A percentile compares a stretch with the other conserved stretches of the same genome.
Evolutionary conservation across 306 rosid genomes (phyloP).

Genomic region (Pterocarpus santalinus): DNA sequence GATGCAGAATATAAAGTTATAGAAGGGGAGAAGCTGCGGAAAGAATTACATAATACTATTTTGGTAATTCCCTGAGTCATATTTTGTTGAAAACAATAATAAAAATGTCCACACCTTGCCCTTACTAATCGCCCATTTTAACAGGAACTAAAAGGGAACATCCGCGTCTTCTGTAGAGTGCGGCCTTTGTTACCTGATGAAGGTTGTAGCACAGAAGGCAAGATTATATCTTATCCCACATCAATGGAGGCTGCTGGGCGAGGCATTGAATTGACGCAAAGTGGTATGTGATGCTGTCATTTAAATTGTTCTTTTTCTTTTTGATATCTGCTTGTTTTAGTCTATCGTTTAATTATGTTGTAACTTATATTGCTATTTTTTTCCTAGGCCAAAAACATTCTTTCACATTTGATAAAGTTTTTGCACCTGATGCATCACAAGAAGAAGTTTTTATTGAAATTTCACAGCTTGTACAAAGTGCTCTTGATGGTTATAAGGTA

Average conservation of each 20-base stretch:
- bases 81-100: conserved; percentile 13
- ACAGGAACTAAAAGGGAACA: conserved; percentile 97
- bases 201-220: conserved; percentile 65
- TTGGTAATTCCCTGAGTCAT: conserved; percentile 65
- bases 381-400: conserved; percentile 86
- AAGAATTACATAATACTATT: conserved; percentile 89
- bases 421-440: conserved; percentile 81
- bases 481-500: conserved; percentile 99
- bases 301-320: conserved; percentile 5
- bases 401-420: conserved; percentile 91
- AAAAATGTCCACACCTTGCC: conserved; percentile 3
- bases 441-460: conserved; percentile 89
- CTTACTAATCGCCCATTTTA: conserved; percentile 41
- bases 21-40: conserved; percentile 90
- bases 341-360: conserved; percentile 24
- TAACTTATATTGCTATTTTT: conserved; percentile 38
- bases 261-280: conserved; percentile 79
- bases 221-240: conserved; percentile 79
- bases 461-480: conserved; percentile 99
- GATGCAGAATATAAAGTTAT: conserved; percentile 84
- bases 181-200: conserved; percentile 90
- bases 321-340: conserved; percentile 35
- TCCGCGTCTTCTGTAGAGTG: conserved; percentile 98
- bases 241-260: conserved; percentile 90
- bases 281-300: conserved; percentile 57